Evolutionary conservation across 345 rosid species (phyloP).

Genomic region (Populus ilicifolia): DNA sequence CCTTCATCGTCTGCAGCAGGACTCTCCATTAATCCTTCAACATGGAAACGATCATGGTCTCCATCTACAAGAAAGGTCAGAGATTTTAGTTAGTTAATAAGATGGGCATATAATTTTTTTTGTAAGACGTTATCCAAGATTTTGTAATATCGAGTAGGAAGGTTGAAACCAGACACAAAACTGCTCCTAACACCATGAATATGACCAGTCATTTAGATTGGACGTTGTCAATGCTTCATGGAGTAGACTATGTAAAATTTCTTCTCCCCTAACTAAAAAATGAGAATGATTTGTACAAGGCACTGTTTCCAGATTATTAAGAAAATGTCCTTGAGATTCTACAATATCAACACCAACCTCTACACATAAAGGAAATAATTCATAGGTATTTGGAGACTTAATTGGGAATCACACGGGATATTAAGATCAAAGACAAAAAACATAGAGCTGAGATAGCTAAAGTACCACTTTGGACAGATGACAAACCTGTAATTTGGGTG

Average conservation of each 20-base stretch:
- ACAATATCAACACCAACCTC: neutral
- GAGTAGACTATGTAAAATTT: neutral
- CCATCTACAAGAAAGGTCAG: conserved; percentile 50
- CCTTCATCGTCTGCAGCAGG: conserved; percentile 88
- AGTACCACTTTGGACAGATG: conserved; percentile 54
- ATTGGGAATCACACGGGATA: neutral
- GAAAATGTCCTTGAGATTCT: neutral
- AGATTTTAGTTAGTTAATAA: conserved; percentile 1
- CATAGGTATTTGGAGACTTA: neutral
- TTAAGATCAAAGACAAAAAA: neutral
- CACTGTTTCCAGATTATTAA: neutral
- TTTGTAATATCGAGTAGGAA: neutral
- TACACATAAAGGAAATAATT: neutral
- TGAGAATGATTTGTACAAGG: neutral
- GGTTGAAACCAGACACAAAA: neutral
- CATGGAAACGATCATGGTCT: conserved; percentile 61
- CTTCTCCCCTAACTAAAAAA: neutral
- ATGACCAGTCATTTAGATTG: neutral
- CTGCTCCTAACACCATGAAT: neutral
- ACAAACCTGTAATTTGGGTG: conserved; percentile 64
- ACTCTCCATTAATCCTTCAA: conserved; percentile 94
- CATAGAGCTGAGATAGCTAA: conserved; percentile 11
- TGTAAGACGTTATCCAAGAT: neutral
- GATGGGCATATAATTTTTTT: neutral
- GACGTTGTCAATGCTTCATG: neutral